Evolutionary conservation across 2,329 filamentous ascomycete species (phyloP).

Genomic region (Trichoderma atrobrunneum): DNA sequence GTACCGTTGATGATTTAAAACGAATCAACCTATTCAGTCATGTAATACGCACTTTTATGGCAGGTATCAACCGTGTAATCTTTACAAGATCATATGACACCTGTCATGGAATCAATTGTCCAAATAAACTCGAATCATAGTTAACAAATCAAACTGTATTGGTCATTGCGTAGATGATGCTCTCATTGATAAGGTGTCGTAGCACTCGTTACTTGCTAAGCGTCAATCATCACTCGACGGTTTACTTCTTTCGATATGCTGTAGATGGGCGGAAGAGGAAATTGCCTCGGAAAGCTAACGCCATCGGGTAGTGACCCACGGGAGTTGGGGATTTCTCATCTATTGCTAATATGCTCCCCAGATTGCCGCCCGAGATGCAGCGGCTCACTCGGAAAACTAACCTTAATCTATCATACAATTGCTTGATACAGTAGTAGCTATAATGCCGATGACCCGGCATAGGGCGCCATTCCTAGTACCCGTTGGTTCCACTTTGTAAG

Average conservation of each 20-base stretch:
- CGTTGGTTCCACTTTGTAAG: too few species aligned
- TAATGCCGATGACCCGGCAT: not conserved
- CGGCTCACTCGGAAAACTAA: constrained; percentile 1
- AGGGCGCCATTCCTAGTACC: too few species aligned
- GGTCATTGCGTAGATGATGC: not conserved
- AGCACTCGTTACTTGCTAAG: not conserved
- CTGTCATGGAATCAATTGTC: not conserved
- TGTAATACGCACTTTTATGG: not conserved
- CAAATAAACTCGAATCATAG: not conserved
- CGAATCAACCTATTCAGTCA: not conserved
- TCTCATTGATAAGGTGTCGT: not conserved
- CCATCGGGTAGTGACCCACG: not conserved
- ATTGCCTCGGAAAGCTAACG: constrained; percentile 4
- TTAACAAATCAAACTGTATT: not conserved
- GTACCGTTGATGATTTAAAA: not conserved
- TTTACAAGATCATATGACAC: not conserved
- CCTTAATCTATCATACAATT: not conserved
- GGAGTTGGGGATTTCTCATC: not conserved
- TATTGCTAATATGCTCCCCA: not conserved
- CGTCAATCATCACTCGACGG: not conserved
- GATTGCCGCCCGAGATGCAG: not conserved
- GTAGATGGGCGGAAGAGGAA: not conserved
- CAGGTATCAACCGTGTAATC: not conserved
- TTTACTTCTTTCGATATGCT: not conserved
- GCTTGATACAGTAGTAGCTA: not conserved